Base-by-base conservation (phyloP, 2,329 filamentous ascomycete genomes). In the Phoma sp. region DNA sequence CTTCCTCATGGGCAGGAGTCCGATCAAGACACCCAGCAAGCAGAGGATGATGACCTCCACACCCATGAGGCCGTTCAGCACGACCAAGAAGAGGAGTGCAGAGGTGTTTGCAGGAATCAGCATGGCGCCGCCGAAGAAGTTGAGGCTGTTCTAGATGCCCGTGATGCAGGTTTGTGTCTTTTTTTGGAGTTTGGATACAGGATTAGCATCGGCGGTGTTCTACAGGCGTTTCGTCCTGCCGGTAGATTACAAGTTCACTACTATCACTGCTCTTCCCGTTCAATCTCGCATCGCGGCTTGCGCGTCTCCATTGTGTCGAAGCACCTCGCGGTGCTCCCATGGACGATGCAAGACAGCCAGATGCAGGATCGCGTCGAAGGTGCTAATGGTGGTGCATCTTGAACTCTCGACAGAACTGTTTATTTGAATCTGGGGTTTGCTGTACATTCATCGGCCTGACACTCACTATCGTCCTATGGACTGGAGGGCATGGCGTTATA, bases 11-110 rank as follows among this genome's bases (percentile, higher is more conserved):
- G 33, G 71, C 73, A 57, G 72, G 73, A 74, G 80, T 3, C 82
- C 83, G 51, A 78, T 70, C 44, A 69, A 81, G 65, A 84, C 82
- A 1, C 83, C 83, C 1, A 81, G 82, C 0, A 85, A 85, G 65
- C 79, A 81, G 17, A 64, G 54, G 31, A 65, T 63, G 40, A 66
- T 73, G 22, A 48, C 48, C n/a, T 53, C 68, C 22, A 66, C 65
- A 9, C 65, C 71, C 4, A 32, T 68, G 44, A 62, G 67, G 40
- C 60, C 59, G 4, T 63, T 64, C 41, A 62, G 65, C 3, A 66
- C 63, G 1, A 58, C 51, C 13, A 68, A 68, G 61, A 69, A 65
- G 63, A 62, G 61, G 8, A 45, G 60, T 1, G 58, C 58, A 8
- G 63, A 65, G 12, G 38, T 44, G 17, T 64, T 65, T 21, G 51